These are phyloP conservation scores for Suillus plorans DNA, from an alignment of 768 basidiomycete genomes.

Conservation along the genomic window DNA sequence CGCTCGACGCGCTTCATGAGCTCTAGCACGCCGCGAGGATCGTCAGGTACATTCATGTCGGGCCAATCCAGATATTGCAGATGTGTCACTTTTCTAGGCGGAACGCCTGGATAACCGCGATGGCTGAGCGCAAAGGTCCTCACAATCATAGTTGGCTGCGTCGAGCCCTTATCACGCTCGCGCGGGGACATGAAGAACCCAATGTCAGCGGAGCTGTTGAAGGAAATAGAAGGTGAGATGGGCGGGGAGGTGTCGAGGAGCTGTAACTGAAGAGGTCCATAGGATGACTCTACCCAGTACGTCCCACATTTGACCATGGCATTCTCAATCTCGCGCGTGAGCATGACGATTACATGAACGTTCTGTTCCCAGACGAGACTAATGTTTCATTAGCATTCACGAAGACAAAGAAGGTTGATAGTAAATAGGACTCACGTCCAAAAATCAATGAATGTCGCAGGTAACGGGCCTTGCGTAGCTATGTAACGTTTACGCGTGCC, in stretches of 20 bases:
- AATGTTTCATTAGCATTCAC: not conserved
- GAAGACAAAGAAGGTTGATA: not conserved
- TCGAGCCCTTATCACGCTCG: slow-evolving; percentile 17
- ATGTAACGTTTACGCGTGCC: slow-evolving; percentile 85
- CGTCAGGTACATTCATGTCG: slow-evolving; percentile 92
- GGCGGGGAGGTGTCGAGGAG: slow-evolving; percentile 46
- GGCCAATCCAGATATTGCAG: slow-evolving; percentile 96
- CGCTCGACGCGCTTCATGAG: slow-evolving; percentile 70
- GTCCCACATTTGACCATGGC: slow-evolving; percentile 86
- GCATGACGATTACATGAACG: slow-evolving; percentile 94
- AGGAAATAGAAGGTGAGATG: slow-evolving; percentile 14
- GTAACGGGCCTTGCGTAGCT: slow-evolving; percentile 93
- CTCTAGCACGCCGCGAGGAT: slow-evolving; percentile 70
- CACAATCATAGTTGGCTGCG: slow-evolving; percentile 40
- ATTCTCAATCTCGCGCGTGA: slow-evolving; percentile 89
- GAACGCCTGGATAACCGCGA: slow-evolving; percentile 53
- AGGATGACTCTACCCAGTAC: slow-evolving; percentile 77
- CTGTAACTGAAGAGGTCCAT: slow-evolving; percentile 70
- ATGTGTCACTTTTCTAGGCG: slow-evolving; percentile 73
- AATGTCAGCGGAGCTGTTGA: slow-evolving; percentile 39
- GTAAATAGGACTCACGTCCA: slow-evolving; percentile 72
- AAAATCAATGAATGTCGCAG: slow-evolving; percentile 87
- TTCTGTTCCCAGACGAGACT: slow-evolving; percentile 94
- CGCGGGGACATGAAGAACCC: slow-evolving; percentile 43
- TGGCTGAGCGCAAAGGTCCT: slow-evolving; percentile 72